Conservation (phyloP, 140 eudicot genomes). For the Ambrosia hybrid region DNA sequence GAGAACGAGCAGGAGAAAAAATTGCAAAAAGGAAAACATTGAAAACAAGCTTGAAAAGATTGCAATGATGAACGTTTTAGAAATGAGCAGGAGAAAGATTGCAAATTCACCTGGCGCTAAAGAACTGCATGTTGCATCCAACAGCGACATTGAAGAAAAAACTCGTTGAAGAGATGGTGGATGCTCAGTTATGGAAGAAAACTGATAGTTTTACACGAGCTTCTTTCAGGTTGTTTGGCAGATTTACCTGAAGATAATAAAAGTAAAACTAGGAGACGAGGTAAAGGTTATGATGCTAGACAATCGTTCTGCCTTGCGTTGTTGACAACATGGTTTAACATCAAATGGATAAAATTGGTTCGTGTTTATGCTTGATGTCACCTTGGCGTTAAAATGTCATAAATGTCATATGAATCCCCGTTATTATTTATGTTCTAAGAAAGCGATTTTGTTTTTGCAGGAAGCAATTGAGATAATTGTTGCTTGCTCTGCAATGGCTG, state of each 20-base stretch:
- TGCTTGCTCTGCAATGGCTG: constrained; percentile 94
- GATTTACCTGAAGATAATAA: constrained; percentile 51
- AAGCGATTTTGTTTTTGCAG: constrained; percentile 39
- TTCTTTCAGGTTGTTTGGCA: constrained; percentile 91
- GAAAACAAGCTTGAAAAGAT: constrained; percentile 22
- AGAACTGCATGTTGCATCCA: constrained; percentile 32
- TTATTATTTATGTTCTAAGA: constrained; percentile 1
- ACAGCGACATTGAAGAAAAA: constrained; percentile 45
- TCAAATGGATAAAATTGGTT: constrained; percentile 85
- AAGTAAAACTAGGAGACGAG: constrained; percentile 46
- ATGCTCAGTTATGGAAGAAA: constrained; percentile 67
- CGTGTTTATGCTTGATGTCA: background rate
- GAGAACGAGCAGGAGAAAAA: too few species aligned
- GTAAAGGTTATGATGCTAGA: constrained; percentile 88
- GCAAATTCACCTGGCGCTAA: constrained; percentile 25
- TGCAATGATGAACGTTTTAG: constrained; percentile 4
- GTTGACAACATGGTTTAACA: constrained; percentile 83
- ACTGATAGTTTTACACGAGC: constrained; percentile 76
- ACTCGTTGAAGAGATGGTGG: constrained; percentile 55
- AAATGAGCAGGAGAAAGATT: constrained; percentile 23
- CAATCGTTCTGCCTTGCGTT: constrained; percentile 96
- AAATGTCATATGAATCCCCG: background rate
- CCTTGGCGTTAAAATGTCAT: constrained; percentile 1
- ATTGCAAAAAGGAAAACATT: too few species aligned
- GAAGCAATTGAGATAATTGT: constrained; percentile 88